Percentiles rank a stretch among this genome's conserved stretches.
Conservation (phyloP, 2,329 filamentous ascomycete species). For the Apiospora sp. region DNA sequence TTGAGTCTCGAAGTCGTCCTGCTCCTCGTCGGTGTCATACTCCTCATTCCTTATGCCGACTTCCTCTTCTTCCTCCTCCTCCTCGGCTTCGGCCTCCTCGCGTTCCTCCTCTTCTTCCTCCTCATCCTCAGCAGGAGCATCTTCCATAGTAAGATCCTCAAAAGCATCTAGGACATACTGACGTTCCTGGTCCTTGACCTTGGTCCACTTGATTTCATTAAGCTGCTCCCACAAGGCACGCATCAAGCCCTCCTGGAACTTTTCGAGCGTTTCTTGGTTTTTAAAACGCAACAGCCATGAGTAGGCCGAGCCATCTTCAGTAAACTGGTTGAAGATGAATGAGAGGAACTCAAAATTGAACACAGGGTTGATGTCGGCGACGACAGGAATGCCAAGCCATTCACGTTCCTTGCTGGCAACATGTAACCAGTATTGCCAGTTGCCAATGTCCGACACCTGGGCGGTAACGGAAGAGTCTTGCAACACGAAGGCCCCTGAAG, state of each 20-base stretch:
- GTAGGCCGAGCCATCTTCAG: slow-evolving; percentile 85
- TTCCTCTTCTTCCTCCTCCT: slow-evolving; percentile 66
- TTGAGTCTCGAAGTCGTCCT: slow-evolving; percentile 74
- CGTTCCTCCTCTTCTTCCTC: slow-evolving; percentile 62
- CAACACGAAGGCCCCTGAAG: slow-evolving; percentile 82
- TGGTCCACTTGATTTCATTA: slow-evolving; percentile 93
- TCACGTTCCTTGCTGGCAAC: slow-evolving; percentile 78
- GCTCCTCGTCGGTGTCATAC: slow-evolving; percentile 75
- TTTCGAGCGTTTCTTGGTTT: slow-evolving; percentile 80
- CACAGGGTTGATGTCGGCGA: slow-evolving; percentile 94
- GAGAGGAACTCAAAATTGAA: slow-evolving; percentile 99
- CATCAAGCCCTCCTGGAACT: slow-evolving; percentile 93
- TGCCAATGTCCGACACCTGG: slow-evolving; percentile 83
- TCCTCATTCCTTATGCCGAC: slow-evolving; percentile 69
- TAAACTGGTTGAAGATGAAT: slow-evolving; percentile 98
- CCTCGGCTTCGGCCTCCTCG: slow-evolving; percentile 62
- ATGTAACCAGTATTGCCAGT: slow-evolving; percentile 96
- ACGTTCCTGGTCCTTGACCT: slow-evolving; percentile 88
- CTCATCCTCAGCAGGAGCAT: slow-evolving; percentile 63
- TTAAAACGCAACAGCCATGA: slow-evolving; percentile 96
- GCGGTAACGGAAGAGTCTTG: slow-evolving; percentile 80
- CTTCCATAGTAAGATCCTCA: slow-evolving; percentile 92
- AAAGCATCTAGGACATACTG: slow-evolving; percentile 97
- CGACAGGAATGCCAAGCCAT: slow-evolving; percentile 86
- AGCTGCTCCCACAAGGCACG: slow-evolving; percentile 96